Evolutionary conservation across 192 early-diverging fungal species (phyloP).

Genomic region (Umbelopsis sp.): DNA sequence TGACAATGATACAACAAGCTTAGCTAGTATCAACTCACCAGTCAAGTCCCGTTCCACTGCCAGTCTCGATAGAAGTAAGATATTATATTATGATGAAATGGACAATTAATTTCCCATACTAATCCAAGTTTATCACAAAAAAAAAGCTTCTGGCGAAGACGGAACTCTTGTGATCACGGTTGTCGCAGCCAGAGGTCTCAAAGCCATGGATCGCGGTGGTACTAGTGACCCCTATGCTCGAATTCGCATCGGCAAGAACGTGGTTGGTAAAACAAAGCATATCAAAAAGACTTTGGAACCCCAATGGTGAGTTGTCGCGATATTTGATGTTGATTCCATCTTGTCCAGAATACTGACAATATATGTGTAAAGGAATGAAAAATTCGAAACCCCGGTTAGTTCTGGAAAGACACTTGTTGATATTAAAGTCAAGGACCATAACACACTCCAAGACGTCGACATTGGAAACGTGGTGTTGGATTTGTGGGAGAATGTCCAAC

Average conservation of each 20-base stretch:
- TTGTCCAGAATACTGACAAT: slow-evolving; percentile 4
- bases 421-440: slow-evolving; percentile 71
- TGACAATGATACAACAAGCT: neutral
- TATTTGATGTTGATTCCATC: neutral
- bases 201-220: slow-evolving; percentile 50
- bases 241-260: slow-evolving; percentile 61
- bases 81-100: neutral
- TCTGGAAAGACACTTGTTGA: slow-evolving; percentile 47
- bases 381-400: slow-evolving; percentile 25
- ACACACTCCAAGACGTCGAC: slow-evolving; percentile 64
- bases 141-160: slow-evolving; percentile 32
- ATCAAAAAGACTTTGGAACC: slow-evolving; percentile 75
- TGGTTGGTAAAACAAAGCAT: slow-evolving; percentile 65
- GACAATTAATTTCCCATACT: neutral
- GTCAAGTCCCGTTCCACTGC: neutral
- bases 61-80: neutral
- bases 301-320: slow-evolving; percentile 55
- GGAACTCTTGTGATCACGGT: slow-evolving; percentile 46
- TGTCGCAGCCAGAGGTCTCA: slow-evolving; percentile 49
- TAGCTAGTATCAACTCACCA: neutral
- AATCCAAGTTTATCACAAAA: neutral
- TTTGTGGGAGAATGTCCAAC: slow-evolving; percentile 52
- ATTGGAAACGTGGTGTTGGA: slow-evolving; percentile 64
- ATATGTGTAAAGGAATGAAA: slow-evolving; percentile 34
- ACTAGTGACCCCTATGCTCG: slow-evolving; percentile 76